Conservation (phyloP, 1,284 basidiomycete genomes). For the Leccinum insigne region DNA sequence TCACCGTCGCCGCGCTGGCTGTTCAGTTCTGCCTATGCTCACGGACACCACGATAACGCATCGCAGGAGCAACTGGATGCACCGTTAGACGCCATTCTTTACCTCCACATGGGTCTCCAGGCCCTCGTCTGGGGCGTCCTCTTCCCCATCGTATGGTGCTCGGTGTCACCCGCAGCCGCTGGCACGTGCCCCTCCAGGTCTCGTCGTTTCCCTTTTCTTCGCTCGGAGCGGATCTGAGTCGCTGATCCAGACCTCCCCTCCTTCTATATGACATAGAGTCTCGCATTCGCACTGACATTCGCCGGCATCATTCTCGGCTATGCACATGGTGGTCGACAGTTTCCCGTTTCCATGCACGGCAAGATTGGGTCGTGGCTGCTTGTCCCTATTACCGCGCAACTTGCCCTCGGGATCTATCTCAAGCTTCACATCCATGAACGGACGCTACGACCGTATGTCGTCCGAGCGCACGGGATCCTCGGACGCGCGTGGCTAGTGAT, state of each 20-base stretch:
- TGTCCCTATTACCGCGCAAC: conserved; percentile 68
- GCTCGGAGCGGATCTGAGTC: background rate
- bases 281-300: conserved; percentile 67
- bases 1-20: background rate
- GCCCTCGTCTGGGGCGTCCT: conserved; percentile 68
- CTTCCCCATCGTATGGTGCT: conserved; percentile 58
- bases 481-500: conserved; percentile 87
- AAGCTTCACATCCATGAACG: conserved; percentile 91
- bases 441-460: conserved; percentile 72
- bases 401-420: conserved; percentile 83
- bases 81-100: conserved; percentile 76
- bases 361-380: conserved; percentile 70
- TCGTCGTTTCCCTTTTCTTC: conserved; percentile 12
- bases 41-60: conserved; percentile 59
- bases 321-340: conserved; percentile 73
- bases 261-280: conserved; percentile 42
- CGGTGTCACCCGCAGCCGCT: conserved; percentile 71
- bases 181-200: conserved; percentile 88
- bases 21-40: conserved; percentile 41
- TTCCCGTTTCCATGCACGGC: conserved; percentile 71
- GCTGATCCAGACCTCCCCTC: background rate
- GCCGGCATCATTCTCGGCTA: conserved; percentile 80
- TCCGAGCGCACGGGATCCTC: conserved; percentile 75
- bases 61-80: conserved; percentile 63
- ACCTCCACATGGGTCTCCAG: conserved; percentile 80